Base-by-base conservation (phyloP, 1,284 basidiomycete genomes). In the Moniliophthora roreri region DNA sequence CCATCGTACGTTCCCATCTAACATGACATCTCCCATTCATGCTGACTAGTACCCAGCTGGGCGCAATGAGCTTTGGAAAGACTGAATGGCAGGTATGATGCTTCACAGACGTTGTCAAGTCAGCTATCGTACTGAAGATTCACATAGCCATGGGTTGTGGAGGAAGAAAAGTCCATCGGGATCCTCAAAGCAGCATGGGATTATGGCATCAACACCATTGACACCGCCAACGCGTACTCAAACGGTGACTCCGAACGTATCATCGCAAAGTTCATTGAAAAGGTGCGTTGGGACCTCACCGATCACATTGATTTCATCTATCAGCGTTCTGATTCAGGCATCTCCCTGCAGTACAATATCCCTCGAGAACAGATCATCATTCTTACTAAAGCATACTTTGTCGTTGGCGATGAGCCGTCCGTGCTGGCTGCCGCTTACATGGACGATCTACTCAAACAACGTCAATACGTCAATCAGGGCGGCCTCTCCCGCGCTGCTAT, bases 321-420 rank as follows among this genome's bases (percentile, higher is more conserved):
- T 6, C 7, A 6, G 28, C 6, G 7, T 6, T 32, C 28, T 32
- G 11, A 32, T 32, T n/a, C 26, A n/a, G n/a, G n/a, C n/a, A n/a
- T n/a, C n/a, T n/a, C n/a, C n/a, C n/a, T n/a, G n/a, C n/a, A 79
- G 77, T 73, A 74, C 63, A 63, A 79, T 15, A 80, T 87, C 48
- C 81, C 82, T 6, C 74, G 85, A 39, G 70, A 79, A 21, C 73
- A 78, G 16, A 57, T 82, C 15, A 58, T 79, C 40, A 73, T 81
- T 52, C 64, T 73, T 4, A 73, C 77, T 9, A 82, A 80, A 57
- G 66, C 64, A 21, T 50, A 48, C 3, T 55, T 58, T 1, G 18
- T 60, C 28, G 66, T 69, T 1, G 46, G 18, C 5, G 23, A 42
- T 45, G 50, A 51, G 24, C 26, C 52, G 16, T 50, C 16, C 26